Conservation (phyloP, 2,329 filamentous ascomycete species). For the Colletotrichum filicis region DNA sequence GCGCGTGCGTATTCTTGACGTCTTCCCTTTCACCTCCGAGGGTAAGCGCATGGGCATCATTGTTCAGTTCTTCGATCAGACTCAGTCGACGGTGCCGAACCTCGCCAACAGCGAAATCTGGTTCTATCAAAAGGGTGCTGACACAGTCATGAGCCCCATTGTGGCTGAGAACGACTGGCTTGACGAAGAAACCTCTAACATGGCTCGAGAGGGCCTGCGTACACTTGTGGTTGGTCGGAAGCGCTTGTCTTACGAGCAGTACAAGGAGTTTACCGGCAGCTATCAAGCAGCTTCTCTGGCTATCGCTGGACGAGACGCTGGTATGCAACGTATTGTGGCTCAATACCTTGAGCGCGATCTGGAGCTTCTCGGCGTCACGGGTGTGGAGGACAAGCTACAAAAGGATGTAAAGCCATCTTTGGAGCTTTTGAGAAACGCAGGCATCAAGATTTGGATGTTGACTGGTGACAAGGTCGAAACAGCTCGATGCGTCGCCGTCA, state of each 20-base stretch:
- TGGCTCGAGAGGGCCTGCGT: conserved; percentile 95
- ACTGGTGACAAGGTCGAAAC: conserved; percentile 99
- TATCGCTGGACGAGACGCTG: conserved; percentile 81
- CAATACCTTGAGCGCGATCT: conserved; percentile 88
- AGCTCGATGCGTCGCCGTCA: conserved; percentile 94
- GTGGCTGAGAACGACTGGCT: conserved; percentile 98
- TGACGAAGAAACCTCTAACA: conserved; percentile 98
- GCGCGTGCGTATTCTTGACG: conserved; percentile 87
- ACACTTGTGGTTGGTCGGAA: conserved; percentile 97
- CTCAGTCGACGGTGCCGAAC: conserved; percentile 57
- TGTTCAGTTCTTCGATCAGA: conserved; percentile 80
- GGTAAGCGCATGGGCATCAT: conserved; percentile 99
- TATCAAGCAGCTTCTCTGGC: conserved; percentile 85
- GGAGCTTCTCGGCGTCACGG: conserved; percentile 95
- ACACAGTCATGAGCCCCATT: conserved; percentile 97
- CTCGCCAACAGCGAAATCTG: conserved; percentile 82
- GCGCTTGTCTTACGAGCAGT: conserved; percentile 80
- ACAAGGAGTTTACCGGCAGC: conserved; percentile 79
- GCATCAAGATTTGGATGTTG: conserved; percentile 99
- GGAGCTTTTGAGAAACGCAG: conserved; percentile 93
- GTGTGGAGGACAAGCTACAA: conserved; percentile 97
- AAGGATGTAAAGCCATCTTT: conserved; percentile 95
- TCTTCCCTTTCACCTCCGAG: conserved; percentile 98
- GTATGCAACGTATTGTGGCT: conserved; percentile 83
- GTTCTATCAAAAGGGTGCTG: conserved; percentile 98